Evolutionary conservation across 2,329 filamentous ascomycete genomes (phyloP), one percentile per base, ranked within the genome.

Genomic region (Penicillium brevicompactum): DNA sequence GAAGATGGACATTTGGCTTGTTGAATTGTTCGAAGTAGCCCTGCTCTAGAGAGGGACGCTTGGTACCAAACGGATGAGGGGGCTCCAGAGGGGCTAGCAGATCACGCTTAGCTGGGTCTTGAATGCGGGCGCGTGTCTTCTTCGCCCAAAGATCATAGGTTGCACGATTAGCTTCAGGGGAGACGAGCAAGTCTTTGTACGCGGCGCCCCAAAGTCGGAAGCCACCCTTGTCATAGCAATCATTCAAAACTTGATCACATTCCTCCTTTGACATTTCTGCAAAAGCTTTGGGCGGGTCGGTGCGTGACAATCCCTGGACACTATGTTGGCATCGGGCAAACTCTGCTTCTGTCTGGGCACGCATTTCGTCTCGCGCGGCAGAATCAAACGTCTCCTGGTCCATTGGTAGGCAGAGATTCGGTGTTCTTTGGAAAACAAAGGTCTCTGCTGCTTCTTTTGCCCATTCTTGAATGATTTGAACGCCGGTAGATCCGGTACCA

Each of bases 361-460:
- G 79, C 22, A 62, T 67, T 1, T 62, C 61, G 11, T 82, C 72
- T 62, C 87, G 81, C 59, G 83, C 80, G 55, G 78, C 76, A 10
- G 67, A 69, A 1, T 77, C 78, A 34, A 87, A 68, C 1, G 74
- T 55, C 3, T 74, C 72, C 55, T 82, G 78, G 2, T 78, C 74
- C 84, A 89, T 87, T 1, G 85, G 85, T 1, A 89, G 65, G 0
- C 83, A 82, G 2, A 87, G 71, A 58, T 89, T 89, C 0, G 87
- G 87, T 1, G 85, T 89, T 10, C 87, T 80, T 63, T 89, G 85
- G 68, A 88, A 74, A 1, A 73, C 67, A 2, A 73, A 79, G 22
- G 89, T 60, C 1, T 80, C 70, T 5, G 75, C 78, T 0, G 80
- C 84, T 11, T 77, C 67, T 2, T 81, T 81, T 2, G 80, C 82